Evolutionary conservation across 2,329 filamentous ascomycete species (phyloP), one percentile per base, ranked within the genome.

Genomic region (Magnaporthiopsis incrustans): DNA sequence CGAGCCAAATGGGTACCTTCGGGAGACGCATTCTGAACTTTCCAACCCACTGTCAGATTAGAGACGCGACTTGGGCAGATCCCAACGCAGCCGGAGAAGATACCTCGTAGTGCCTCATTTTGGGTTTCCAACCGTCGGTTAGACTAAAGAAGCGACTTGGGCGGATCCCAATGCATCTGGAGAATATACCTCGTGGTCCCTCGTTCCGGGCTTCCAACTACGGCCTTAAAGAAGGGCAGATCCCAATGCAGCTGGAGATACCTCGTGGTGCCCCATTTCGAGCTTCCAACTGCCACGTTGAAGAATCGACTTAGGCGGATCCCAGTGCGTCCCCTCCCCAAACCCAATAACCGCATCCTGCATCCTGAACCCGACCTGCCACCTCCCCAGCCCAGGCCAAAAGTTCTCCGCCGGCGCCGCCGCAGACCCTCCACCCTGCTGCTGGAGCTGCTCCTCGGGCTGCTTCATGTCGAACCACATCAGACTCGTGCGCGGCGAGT

Each of bases 401-500:
- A 81, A 81, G 68, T 81, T 79, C 65, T 77, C 73, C 38, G 70
- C 67, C 15, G 65, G 67, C 1, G 30, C 30, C 30, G 30, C 5
- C 3, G 60, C 63, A 27, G 1, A 60, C 69, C 8, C 59, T 33
- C 27, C 38, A 18, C 57, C 59, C 30, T 63, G 32, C 53, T 32
- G 53, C 7, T 67, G 70, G 0, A 69, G 71, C 3, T 72, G 66
- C 14, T 71, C 72, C 32, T 74, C 70, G 15, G 65, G 66, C 71
- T 82, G 79, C 56, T 72, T 69, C 64, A 83, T 67, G 64, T 83
- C 81, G 64, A 78, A 77, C 80, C 81, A 83, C 0, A 76, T 76
- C 7, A 82, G 27, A n/a, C 70, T 74, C 1, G 77, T 72, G 25
- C 67, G 70, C 18, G 64, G 66, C 15, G 73, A 71, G 4, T 67